Percentiles rank a stretch among this genome's conserved stretches.
Evolutionary conservation across 257 asterid species (phyloP).

Genomic region (Mitragyna speciosa): DNA sequence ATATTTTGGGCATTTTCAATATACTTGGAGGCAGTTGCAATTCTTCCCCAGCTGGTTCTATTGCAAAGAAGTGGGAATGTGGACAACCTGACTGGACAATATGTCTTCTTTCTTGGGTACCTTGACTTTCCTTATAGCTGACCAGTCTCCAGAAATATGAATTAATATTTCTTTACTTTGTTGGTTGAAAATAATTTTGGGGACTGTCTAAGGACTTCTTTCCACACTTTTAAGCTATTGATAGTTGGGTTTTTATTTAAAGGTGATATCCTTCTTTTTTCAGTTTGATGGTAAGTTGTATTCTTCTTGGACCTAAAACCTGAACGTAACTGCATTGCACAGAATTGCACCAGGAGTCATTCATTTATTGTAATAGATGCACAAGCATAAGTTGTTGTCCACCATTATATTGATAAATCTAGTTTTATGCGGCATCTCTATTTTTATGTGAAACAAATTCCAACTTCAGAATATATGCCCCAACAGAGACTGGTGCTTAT

Average conservation of each 20-base stretch:
- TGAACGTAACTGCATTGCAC: background rate
- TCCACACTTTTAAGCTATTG: background rate
- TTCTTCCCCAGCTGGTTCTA: constrained; percentile 88
- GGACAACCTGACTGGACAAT: constrained; percentile 94
- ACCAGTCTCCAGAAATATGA: background rate
- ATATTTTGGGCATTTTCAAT: constrained; percentile 87
- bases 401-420: background rate
- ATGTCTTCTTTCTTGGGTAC: constrained; percentile 92
- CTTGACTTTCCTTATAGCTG: constrained; percentile 20
- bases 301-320: background rate
- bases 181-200: background rate
- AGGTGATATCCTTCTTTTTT: background rate
- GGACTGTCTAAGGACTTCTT: background rate
- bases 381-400: background rate
- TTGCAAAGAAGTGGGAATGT: constrained; percentile 98
- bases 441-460: background rate
- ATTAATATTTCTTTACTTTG: background rate
- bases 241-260: background rate
- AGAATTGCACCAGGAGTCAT: background rate
- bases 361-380: background rate
- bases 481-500: background rate
- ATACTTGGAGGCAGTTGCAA: constrained; percentile 77
- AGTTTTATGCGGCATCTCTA: background rate
- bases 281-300: background rate
- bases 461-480: background rate